These are phyloP conservation scores for Diphasiastrum complanatum DNA, from an alignment of 83 land plant genomes.

Conservation along the genomic window DNA sequence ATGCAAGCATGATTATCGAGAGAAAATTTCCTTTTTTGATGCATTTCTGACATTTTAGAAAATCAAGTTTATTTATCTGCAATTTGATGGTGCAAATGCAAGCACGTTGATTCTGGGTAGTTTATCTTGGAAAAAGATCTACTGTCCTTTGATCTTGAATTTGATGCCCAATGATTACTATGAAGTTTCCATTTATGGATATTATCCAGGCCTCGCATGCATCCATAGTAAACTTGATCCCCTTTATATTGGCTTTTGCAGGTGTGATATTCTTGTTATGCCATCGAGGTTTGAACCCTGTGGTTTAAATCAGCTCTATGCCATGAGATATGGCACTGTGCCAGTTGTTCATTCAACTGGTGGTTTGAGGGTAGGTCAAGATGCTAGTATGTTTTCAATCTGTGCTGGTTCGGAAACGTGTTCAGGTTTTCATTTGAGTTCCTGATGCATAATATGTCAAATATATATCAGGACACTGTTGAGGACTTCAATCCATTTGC, in stretches of 20 bases:
- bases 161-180: constrained; percentile 5
- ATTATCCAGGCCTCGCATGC: background rate
- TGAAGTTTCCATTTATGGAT: constrained; percentile 5
- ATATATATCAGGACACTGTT: constrained; percentile 92
- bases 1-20: no score
- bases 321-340: constrained; percentile 91
- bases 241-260: constrained; percentile 10
- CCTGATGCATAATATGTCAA: no score
- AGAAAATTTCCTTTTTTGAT: no score
- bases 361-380: constrained; percentile 78
- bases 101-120: no score
- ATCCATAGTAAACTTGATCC: background rate
- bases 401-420: no score
- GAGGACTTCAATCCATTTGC: constrained; percentile 71
- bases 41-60: no score
- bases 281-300: constrained; percentile 99
- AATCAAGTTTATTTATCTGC: no score
- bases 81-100: no score
- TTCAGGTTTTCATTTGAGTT: no score
- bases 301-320: constrained; percentile 91
- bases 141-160: no score
- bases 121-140: no score
- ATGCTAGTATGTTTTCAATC: no score
- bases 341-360: constrained; percentile 97
- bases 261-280: constrained; percentile 93